phyloP scores from a whole-genome alignment of 2,329 filamentous ascomycete genomes.

The Hypoxylon sp. region DNA sequence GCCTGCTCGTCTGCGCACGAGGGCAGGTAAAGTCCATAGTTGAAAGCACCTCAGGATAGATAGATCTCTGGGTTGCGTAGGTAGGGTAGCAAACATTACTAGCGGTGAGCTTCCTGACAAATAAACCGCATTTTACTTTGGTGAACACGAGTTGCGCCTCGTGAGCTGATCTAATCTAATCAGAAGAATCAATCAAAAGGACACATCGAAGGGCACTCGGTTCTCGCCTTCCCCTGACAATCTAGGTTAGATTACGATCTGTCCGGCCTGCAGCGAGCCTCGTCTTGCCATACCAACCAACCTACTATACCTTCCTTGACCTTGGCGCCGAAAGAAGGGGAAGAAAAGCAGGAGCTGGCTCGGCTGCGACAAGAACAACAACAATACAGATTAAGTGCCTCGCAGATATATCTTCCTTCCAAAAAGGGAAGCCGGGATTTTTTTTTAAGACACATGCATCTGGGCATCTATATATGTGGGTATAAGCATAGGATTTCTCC shows the following conservation, averaged over 20 bases:
- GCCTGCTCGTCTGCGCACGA: slow-evolving; percentile 14
- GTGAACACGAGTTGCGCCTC: not conserved
- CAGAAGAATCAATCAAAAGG: not conserved
- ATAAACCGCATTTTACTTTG: not conserved
- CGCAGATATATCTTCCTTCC: slow-evolving; percentile 27
- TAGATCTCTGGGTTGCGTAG: not conserved
- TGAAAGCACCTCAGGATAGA: no score
- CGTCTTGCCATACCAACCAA: not conserved
- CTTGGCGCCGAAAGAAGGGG: not conserved
- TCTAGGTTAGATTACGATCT: not conserved
- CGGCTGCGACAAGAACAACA: slow-evolving; percentile 6
- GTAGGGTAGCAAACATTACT: slow-evolving; percentile 4
- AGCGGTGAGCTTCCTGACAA: not conserved
- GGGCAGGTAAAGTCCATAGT: no score
- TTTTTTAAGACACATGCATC: no score
- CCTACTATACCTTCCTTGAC: no score
- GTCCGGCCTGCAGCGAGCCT: slow-evolving; percentile 4
- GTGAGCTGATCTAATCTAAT: not conserved
- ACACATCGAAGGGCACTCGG: not conserved
- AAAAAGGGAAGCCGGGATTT: slow-evolving; percentile 20
- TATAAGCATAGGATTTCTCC: no score
- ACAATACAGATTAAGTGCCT: not conserved
- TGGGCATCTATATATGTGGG: no score
- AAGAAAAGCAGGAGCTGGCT: not conserved
- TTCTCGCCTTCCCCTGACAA: not conserved